These are phyloP conservation scores for Vaccinium myrtillus DNA, from an alignment of 148 eudicot species.

Conservation along the genomic window DNA sequence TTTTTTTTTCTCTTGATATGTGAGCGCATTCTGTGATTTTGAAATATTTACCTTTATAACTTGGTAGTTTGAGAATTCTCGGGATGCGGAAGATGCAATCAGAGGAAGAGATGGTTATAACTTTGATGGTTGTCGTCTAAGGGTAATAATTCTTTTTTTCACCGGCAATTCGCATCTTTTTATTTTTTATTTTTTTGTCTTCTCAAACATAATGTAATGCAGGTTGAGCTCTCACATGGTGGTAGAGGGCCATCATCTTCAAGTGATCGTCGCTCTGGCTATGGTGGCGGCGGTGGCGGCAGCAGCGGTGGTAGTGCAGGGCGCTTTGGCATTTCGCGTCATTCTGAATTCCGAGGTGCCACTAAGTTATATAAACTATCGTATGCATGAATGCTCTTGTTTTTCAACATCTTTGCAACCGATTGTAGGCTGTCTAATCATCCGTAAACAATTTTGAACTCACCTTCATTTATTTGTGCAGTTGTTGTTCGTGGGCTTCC, in stretches of 20 bases:
- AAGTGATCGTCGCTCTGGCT: conserved; percentile 76
- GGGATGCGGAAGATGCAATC: conserved; percentile 98
- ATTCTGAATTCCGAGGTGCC: conserved; percentile 81
- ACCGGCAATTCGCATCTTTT: neutral
- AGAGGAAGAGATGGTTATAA: conserved; percentile 98
- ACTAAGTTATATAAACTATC: neutral
- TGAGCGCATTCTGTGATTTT: conserved; percentile 6
- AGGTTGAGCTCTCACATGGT: conserved; percentile 99
- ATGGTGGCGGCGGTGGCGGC: conserved; percentile 30
- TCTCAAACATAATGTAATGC: neutral
- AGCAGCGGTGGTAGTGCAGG: conserved; percentile 35
- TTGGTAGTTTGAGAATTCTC: conserved; percentile 79
- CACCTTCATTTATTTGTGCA: conserved; percentile 25
- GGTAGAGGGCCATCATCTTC: conserved; percentile 88
- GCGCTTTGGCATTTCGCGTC: conserved; percentile 69
- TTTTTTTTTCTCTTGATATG: neutral
- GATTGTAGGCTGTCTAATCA: neutral
- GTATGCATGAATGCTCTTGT: neutral
- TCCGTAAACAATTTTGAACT: conserved; percentile 7
- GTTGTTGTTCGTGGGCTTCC: conserved; percentile 96
- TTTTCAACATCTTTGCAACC: neutral
- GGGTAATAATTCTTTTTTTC: conserved; percentile 49
- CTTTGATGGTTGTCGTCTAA: conserved; percentile 90
- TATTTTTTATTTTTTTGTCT: neutral
- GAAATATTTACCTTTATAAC: neutral